phyloP scores from a whole-genome alignment of 2,329 filamentous ascomycete species.

The Penicillium hesseltinei region DNA sequence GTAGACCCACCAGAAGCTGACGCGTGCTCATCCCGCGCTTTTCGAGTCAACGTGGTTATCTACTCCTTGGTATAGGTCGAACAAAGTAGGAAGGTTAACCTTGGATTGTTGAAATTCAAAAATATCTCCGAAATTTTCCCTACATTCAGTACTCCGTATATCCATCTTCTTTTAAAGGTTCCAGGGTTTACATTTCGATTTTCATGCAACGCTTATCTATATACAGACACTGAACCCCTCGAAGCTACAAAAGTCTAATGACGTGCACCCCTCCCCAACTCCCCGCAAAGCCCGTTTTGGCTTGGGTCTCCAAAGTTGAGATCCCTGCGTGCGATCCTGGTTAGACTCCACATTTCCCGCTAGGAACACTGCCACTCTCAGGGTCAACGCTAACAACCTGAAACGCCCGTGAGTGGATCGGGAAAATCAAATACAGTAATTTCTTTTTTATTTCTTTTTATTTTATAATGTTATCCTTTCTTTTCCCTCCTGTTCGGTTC shows the following conservation, averaged over 20 bases:
- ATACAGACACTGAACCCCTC: background rate
- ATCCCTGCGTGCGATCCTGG: constrained; percentile 37
- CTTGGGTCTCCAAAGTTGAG: constrained; percentile 9
- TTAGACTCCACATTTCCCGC: constrained; percentile 19
- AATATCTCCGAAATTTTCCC: background rate
- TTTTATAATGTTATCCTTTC: background rate
- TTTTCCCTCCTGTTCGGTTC: constrained; percentile 3
- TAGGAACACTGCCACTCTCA: constrained; percentile 32
- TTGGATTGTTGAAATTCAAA: background rate
- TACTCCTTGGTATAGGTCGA: background rate
- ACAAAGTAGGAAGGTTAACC: constrained; percentile 8
- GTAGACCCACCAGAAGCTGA: constrained; percentile 30
- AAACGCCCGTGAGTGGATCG: constrained; percentile 26
- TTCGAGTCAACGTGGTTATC: constrained; percentile 18
- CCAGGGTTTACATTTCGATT: background rate
- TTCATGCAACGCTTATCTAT: background rate
- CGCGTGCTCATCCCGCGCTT: constrained; percentile 33
- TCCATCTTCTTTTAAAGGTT: background rate
- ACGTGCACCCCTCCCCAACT: constrained; percentile 14
- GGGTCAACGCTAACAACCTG: constrained; percentile 33
- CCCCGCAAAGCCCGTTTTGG: constrained; percentile 32
- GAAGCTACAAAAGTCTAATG: constrained; percentile 8
- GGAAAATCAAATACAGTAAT: background rate
- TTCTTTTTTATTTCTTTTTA: background rate
- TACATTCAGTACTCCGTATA: too few species aligned